Conservation (phyloP, 2,329 filamentous ascomycete genomes). For the Cytospora leucostoma region DNA sequence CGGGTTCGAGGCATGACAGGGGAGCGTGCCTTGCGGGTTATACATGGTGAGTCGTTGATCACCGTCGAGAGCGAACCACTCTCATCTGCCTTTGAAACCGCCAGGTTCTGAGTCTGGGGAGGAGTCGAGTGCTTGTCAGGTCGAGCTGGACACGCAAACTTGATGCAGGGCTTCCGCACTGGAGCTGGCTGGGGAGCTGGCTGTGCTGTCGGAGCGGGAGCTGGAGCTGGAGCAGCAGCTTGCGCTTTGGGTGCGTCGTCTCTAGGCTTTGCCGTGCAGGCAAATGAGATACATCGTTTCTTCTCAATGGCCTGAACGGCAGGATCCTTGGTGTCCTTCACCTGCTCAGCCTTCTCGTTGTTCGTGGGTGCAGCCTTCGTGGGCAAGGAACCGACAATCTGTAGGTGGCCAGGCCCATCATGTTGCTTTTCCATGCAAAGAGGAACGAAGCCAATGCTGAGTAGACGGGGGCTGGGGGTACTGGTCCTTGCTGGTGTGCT, state of each 20-base stretch:
- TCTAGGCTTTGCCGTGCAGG: conserved; percentile 69
- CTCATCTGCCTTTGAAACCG: conserved; percentile 14
- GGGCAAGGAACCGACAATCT: conserved; percentile 26
- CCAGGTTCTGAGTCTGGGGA: conserved; percentile 11
- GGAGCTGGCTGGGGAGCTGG: conserved; percentile 17
- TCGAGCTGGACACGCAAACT: conserved; percentile 70
- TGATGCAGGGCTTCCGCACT: conserved; percentile 65
- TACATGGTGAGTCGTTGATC: conserved; percentile 26
- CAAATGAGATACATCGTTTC: conserved; percentile 91
- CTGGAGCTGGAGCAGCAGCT: conserved; percentile 34
- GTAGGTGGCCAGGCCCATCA: conserved; percentile 6
- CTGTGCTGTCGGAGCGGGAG: conserved; percentile 4
- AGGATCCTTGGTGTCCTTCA: conserved; percentile 49
- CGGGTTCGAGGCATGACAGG: conserved; percentile 31
- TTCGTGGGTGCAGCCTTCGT: conserved; percentile 4
- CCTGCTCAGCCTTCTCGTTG: conserved; percentile 25
- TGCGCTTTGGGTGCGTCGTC: conserved; percentile 45
- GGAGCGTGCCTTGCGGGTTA: conserved; percentile 35
- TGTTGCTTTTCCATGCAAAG: conserved; percentile 31
- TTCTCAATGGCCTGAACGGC: conserved; percentile 66
- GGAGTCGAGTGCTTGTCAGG: conserved; percentile 40
- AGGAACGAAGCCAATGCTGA: conserved; percentile 53
- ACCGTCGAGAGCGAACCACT: conserved; percentile 26
- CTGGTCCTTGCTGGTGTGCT: conserved; percentile 87
- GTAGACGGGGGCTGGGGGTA: conserved; percentile 84